A percentile compares a stretch with the other conserved stretches of the same genome.
Conservation (phyloP, 805 yeast genomes). For the Komagataella ulmi region DNA sequence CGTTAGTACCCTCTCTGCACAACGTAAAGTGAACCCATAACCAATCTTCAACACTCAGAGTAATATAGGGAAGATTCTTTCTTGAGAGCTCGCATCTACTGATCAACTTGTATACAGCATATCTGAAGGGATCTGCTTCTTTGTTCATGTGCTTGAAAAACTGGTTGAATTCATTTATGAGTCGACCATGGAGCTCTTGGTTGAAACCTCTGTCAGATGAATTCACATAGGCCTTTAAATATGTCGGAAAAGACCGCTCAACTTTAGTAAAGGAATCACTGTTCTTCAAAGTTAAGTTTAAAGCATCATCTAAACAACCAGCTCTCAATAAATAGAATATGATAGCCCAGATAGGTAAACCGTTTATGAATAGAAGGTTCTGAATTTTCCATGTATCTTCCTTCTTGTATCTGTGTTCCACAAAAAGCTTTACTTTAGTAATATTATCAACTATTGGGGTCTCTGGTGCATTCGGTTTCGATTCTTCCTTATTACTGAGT, state of each 20-base stretch:
- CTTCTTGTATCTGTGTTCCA: constrained; percentile 27
- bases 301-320: constrained; percentile 71
- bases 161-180: constrained; percentile 73
- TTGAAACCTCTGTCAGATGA: constrained; percentile 44
- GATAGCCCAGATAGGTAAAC: constrained; percentile 89
- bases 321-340: constrained; percentile 75
- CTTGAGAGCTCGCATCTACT: constrained; percentile 78
- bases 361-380: constrained; percentile 59
- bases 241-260: constrained; percentile 74
- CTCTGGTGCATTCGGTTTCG: constrained; percentile 13
- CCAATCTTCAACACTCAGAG: constrained; percentile 89
- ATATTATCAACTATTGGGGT: constrained; percentile 45
- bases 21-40: constrained; percentile 84
- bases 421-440: constrained; percentile 56
- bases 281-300: constrained; percentile 49
- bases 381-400: constrained; percentile 30
- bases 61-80: constrained; percentile 50
- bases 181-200: constrained; percentile 50
- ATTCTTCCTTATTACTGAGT: constrained; percentile 20
- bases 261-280: constrained; percentile 68
- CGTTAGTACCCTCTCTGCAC: constrained; percentile 39
- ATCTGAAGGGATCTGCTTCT: constrained; percentile 78
- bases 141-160: constrained; percentile 54
- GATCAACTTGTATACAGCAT: constrained; percentile 78
- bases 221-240: constrained; percentile 57